These are phyloP conservation scores for Gnomoniopsis sp. DNA, from an alignment of 2,329 filamentous ascomycete genomes.

Conservation along the genomic window DNA sequence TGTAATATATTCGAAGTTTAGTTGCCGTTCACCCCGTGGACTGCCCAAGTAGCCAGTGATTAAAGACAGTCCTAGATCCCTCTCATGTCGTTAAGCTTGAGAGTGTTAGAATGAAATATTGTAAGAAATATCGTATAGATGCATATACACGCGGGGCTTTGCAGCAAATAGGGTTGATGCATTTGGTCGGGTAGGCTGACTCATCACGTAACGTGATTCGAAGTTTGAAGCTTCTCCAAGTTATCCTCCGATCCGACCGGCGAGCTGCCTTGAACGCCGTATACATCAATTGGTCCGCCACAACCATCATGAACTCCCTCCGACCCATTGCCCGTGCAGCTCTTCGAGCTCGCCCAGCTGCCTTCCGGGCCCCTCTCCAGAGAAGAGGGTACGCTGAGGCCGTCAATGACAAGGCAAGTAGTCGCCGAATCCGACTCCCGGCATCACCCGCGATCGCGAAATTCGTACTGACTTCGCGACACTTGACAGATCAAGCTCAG, in stretches of 20 bases:
- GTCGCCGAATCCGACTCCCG: constrained; percentile 15
- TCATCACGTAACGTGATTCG: constrained; percentile 14
- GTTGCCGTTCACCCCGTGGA: no score
- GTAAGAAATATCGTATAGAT: neutral
- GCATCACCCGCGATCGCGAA: constrained; percentile 9
- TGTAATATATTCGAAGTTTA: no score
- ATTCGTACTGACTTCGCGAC: constrained; percentile 13
- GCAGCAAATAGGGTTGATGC: neutral
- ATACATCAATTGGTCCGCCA: constrained; percentile 45
- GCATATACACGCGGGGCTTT: neutral
- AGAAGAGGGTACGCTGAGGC: constrained; percentile 90
- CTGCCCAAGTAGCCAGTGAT: no score
- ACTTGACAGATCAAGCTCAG: constrained; percentile 82
- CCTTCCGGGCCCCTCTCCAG: constrained; percentile 72
- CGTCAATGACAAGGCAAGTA: constrained; percentile 72
- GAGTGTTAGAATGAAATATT: no score
- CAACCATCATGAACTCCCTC: constrained; percentile 82
- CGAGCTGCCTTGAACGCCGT: constrained; percentile 36
- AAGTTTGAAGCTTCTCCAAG: constrained; percentile 14
- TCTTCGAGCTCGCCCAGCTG: constrained; percentile 76
- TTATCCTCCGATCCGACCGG: constrained; percentile 16
- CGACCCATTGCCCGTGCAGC: constrained; percentile 81
- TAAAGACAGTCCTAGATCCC: no score
- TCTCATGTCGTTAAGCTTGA: no score
- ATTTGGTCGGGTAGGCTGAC: neutral